Conservation (phyloP, 1,139 yeast genomes). For the Kluyveromyces sp. region DNA sequence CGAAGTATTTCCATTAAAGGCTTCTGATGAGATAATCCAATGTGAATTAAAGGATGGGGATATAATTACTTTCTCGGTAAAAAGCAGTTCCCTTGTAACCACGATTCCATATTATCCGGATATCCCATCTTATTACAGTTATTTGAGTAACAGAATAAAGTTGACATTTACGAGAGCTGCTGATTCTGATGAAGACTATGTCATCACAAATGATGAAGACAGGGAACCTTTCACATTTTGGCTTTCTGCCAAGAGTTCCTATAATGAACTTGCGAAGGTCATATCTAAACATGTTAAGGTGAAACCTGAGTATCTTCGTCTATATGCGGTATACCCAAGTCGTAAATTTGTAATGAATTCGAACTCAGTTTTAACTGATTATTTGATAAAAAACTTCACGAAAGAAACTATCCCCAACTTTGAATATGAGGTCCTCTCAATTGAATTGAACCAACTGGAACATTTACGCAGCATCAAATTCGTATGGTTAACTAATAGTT, state of each 20-base stretch:
- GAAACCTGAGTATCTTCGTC: conserved; percentile 56
- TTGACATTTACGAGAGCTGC: conserved; percentile 40
- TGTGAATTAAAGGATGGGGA: conserved; percentile 75
- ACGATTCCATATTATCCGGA: conserved; percentile 27
- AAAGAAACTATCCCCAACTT: conserved; percentile 41
- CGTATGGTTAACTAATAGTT: conserved; percentile 54
- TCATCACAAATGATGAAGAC: conserved; percentile 31
- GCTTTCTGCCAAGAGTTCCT: conserved; percentile 56
- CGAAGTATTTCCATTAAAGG: conserved; percentile 46
- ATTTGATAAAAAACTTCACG: conserved; percentile 44
- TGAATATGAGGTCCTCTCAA: conserved; percentile 70
- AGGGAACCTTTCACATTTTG: conserved; percentile 47
- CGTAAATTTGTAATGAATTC: conserved; percentile 36
- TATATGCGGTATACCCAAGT: conserved; percentile 56
- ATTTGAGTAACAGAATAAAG: conserved; percentile 58
- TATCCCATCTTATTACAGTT: conserved; percentile 52
- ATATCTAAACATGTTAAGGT: conserved; percentile 48
- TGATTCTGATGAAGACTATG: conserved; percentile 44
- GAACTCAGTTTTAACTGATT: conserved; percentile 30
- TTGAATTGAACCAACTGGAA: conserved; percentile 71
- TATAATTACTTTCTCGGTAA: conserved; percentile 54
- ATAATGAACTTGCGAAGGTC: conserved; percentile 50
- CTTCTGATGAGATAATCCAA: conserved; percentile 36
- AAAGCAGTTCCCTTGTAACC: conserved; percentile 16
- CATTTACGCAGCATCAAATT: conserved; percentile 58